Conservation (phyloP, 208 protist genomes). For the Phytomonas francai region DNA sequence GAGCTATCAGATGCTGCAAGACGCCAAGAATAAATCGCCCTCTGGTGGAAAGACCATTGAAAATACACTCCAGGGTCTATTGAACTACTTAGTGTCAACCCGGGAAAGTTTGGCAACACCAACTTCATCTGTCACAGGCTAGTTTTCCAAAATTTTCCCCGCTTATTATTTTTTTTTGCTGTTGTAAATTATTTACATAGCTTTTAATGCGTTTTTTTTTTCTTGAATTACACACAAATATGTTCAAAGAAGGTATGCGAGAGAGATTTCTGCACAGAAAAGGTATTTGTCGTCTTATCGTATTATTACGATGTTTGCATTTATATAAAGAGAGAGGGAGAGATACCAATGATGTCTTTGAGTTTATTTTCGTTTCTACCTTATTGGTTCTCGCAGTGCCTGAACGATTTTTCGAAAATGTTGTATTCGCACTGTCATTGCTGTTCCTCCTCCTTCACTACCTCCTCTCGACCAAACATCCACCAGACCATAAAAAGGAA, state of each 20-base stretch:
- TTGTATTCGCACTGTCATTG: not conserved
- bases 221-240: not conserved
- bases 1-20: conserved; percentile 64
- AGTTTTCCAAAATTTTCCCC: not conserved
- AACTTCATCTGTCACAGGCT: not conserved
- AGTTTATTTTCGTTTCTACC: not conserved
- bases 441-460: not conserved
- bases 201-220: not conserved
- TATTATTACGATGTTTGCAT: not conserved
- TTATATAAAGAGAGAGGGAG: not conserved
- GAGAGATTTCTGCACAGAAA: conserved; percentile 1
- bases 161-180: not conserved
- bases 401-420: not conserved
- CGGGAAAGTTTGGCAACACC: not conserved
- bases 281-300: not conserved
- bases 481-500: not conserved
- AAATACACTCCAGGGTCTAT: not conserved
- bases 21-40: conserved; percentile 5
- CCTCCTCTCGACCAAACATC: not conserved
- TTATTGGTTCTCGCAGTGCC: not conserved
- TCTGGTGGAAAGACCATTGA: conserved; percentile 11
- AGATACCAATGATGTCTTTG: not conserved
- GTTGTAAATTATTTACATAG: not conserved
- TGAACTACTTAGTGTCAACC: not conserved
- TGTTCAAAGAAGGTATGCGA: not conserved